Evolutionary conservation across 352 stramenopile genomes (phyloP).

Genomic region (Albugo candida): DNA sequence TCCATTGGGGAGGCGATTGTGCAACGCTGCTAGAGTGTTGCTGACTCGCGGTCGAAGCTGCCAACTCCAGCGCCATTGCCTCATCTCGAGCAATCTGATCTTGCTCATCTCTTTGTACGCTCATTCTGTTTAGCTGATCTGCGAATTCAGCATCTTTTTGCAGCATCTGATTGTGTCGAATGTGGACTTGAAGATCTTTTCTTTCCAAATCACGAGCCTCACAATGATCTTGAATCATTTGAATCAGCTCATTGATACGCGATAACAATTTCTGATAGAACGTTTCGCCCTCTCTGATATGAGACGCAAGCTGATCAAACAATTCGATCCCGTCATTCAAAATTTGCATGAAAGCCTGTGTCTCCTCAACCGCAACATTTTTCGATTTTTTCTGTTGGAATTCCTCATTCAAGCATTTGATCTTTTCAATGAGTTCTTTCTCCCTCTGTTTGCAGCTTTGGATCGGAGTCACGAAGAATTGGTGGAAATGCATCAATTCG

Average conservation of each 20-base stretch:
- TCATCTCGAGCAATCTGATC: too few species aligned
- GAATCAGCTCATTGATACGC: constrained; percentile 37
- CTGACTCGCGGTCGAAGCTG: too few species aligned
- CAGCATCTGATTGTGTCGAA: constrained; percentile 4
- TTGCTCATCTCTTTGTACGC: too few species aligned
- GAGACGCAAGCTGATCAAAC: constrained; percentile 54
- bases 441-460: constrained; percentile 31
- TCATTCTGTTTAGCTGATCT: too few species aligned
- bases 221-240: constrained; percentile 57
- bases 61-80: too few species aligned
- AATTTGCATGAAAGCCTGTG: constrained; percentile 34
- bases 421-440: constrained; percentile 14
- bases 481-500: constrained; percentile 38
- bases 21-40: too few species aligned
- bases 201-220: constrained; percentile 44
- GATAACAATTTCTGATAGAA: constrained; percentile 42
- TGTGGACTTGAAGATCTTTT: constrained; percentile 45
- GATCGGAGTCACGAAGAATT: constrained; percentile 38
- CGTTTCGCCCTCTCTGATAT: constrained; percentile 41
- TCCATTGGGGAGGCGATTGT: too few species aligned
- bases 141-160: too few species aligned
- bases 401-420: constrained; percentile 21
- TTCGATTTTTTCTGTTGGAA: constrained; percentile 44
- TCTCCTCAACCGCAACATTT: constrained; percentile 27
- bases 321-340: constrained; percentile 49